Evolutionary conservation across 2,329 filamentous ascomycete species (phyloP), one percentile per base, ranked within the genome.

Genomic region (Apiospora pterosperma): DNA sequence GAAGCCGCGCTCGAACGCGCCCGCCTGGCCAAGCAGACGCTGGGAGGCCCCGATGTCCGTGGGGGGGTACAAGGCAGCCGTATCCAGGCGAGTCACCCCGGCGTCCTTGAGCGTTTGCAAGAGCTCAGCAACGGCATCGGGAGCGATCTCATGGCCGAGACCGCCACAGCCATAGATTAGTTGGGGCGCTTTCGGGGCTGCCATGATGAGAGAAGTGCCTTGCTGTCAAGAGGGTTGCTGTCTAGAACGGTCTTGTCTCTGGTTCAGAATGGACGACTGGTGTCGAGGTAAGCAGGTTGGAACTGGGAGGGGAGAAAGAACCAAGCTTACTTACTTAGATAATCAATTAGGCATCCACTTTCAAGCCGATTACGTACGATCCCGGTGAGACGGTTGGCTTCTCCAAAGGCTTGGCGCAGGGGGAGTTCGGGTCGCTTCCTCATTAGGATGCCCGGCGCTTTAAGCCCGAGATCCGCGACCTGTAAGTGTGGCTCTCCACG

Each of bases 51-150:
- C 67, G 16, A 62, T 59, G 31, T 67, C 64, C 1, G 55, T 48
- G 4, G 65, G 65, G 2, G 65, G 65, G 44, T 68, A 68, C 10
- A 63, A 62, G 16, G 58, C 65, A 31, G 65, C 67, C 19, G 65
- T 72, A 36, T 76, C 73, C 31, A 71, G 62, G 23, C 64, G 55
- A 5, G 34, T 39, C 5, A 69, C 44, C 16, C 63, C 64, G 7
- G 52, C 5, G 7, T 66, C 58, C 61, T 64, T 61, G 16, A 66
- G 58, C 11, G 59, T 59, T 6, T 44, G 21, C 14, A 66, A 21
- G 34, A 66, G 62, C 41, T 66, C 62, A 25, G 19, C 19, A 4
- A 61, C 62, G 7, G 41, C 41, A 2, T 58, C 58, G 6, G 14
- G 38, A 8, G 28, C 2, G 21, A 64, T 61, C 19, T 63, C 62